Conservation (phyloP, 176 grass and related monocot species). For the Carex littledalei region DNA sequence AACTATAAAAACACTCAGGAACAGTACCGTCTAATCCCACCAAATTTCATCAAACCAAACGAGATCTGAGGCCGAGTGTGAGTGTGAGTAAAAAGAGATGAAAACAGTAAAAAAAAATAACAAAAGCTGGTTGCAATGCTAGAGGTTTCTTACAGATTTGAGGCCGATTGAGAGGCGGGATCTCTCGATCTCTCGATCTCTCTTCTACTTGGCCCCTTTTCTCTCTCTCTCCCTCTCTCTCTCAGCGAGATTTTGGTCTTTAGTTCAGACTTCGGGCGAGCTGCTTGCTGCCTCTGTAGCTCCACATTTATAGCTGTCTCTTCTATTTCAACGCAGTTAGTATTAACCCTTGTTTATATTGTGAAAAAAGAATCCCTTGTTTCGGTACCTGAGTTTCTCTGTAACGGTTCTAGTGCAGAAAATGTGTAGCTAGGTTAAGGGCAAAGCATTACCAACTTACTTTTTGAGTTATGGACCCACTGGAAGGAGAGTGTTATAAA, state of each 20-base stretch:
- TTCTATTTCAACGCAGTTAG: slow-evolving; percentile 24
- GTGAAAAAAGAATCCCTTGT: background rate
- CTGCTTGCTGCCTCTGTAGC: slow-evolving; percentile 17
- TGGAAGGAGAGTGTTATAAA: background rate
- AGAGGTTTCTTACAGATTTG: slow-evolving; percentile 20
- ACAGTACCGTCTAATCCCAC: background rate
- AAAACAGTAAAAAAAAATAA: background rate
- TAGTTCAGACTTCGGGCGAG: slow-evolving; percentile 22
- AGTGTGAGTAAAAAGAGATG: background rate
- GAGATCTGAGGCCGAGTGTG: background rate
- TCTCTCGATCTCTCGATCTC: slow-evolving; percentile 20
- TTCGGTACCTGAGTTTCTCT: background rate
- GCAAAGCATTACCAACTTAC: too few species aligned
- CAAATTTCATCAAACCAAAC: background rate
- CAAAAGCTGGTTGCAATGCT: background rate
- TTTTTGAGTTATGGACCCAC: background rate
- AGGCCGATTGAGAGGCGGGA: slow-evolving; percentile 1
- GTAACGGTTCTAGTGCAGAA: background rate
- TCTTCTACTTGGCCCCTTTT: background rate
- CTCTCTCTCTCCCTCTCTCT: background rate
- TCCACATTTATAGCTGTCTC: slow-evolving; percentile 21
- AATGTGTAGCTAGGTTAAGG: background rate
- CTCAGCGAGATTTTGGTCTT: slow-evolving; percentile 17
- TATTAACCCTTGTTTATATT: background rate
- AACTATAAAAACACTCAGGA: background rate